Conservation (phyloP, 2,329 filamentous ascomycete species). For the Furcasterigmium furcatum region DNA sequence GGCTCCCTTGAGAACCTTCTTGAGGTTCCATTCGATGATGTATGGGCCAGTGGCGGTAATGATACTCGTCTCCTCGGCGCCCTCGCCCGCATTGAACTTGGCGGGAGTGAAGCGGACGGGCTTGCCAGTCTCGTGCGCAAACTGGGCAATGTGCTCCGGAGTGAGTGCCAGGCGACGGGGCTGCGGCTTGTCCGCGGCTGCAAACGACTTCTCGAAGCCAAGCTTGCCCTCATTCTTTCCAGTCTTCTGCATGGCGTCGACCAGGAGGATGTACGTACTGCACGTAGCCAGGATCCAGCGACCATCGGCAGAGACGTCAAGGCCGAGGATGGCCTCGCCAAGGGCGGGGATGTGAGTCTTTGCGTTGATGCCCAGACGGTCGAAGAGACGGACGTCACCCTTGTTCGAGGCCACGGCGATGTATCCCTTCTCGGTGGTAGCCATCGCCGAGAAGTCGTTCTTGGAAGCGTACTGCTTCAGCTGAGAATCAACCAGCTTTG, state of each 20-base stretch:
- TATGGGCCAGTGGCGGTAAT: slow-evolving; percentile 96
- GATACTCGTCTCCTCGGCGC: slow-evolving; percentile 83
- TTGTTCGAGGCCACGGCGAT: slow-evolving; percentile 97
- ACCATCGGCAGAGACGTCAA: slow-evolving; percentile 93
- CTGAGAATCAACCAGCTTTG: slow-evolving; percentile 89
- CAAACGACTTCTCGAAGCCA: slow-evolving; percentile 93
- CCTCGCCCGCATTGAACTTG: slow-evolving; percentile 87
- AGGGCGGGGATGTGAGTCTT: slow-evolving; percentile 96
- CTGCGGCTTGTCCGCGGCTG: slow-evolving; percentile 89
- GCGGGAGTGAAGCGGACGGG: slow-evolving; percentile 86
- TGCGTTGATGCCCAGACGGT: slow-evolving; percentile 92
- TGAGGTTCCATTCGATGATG: slow-evolving; percentile 93
- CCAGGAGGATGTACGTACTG: slow-evolving; percentile 88
- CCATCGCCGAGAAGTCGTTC: slow-evolving; percentile 93
- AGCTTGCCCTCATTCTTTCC: slow-evolving; percentile 98
- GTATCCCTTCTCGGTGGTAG: slow-evolving; percentile 94
- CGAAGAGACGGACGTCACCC: slow-evolving; percentile 94
- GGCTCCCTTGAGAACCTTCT: slow-evolving; percentile 76
- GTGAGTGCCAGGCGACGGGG: slow-evolving; percentile 85
- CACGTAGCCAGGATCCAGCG: slow-evolving; percentile 95
- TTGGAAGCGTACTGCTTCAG: slow-evolving; percentile 96
- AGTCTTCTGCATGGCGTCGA: slow-evolving; percentile 84
- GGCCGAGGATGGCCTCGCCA: slow-evolving; percentile 89
- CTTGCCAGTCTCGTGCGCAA: slow-evolving; percentile 91
- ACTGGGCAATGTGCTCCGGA: slow-evolving; percentile 91